Conservation (phyloP, 805 yeast genomes). For the Danielia oregonensis region DNA sequence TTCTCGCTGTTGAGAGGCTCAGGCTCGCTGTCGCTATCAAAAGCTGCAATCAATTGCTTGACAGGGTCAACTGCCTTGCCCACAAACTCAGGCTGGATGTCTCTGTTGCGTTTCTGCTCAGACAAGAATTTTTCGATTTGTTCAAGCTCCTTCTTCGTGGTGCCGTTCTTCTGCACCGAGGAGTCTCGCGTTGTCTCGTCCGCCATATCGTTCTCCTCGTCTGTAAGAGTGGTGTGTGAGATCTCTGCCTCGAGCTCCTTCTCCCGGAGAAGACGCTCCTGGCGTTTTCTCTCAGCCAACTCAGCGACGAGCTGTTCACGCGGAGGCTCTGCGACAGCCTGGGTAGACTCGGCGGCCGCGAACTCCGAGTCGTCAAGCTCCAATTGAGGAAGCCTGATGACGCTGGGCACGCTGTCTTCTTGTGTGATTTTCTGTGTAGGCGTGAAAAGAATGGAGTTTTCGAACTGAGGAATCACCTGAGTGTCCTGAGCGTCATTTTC, state of each 20-base stretch:
- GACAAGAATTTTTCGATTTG: slow-evolving; percentile 32
- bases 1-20: slow-evolving; percentile 9
- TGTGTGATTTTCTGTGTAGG: slow-evolving; percentile 1
- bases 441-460: slow-evolving; percentile 12
- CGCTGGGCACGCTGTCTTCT: slow-evolving; percentile 3
- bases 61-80: slow-evolving; percentile 26
- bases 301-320: slow-evolving; percentile 1
- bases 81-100: slow-evolving; percentile 29
- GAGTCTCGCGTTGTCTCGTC: slow-evolving; percentile 20
- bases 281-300: slow-evolving; percentile 5
- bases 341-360: slow-evolving; percentile 5
- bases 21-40: slow-evolving; percentile 24
- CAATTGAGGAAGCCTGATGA: slow-evolving; percentile 31
- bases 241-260: slow-evolving; percentile 28
- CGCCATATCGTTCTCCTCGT: slow-evolving; percentile 36
- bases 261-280: slow-evolving; percentile 1
- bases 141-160: slow-evolving; percentile 25
- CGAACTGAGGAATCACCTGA: slow-evolving; percentile 14
- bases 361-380: slow-evolving; percentile 18
- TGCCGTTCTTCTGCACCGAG: slow-evolving; percentile 13
- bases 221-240: slow-evolving; percentile 30
- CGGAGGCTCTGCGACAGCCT: not conserved
- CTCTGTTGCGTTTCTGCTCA: slow-evolving; percentile 28
- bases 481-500: slow-evolving; percentile 5
- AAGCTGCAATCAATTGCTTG: slow-evolving; percentile 30